Evolutionary conservation across 768 basidiomycete species (phyloP), one percentile per base, ranked within the genome.

Genomic region (Psilocybe subaeruginosa): DNA sequence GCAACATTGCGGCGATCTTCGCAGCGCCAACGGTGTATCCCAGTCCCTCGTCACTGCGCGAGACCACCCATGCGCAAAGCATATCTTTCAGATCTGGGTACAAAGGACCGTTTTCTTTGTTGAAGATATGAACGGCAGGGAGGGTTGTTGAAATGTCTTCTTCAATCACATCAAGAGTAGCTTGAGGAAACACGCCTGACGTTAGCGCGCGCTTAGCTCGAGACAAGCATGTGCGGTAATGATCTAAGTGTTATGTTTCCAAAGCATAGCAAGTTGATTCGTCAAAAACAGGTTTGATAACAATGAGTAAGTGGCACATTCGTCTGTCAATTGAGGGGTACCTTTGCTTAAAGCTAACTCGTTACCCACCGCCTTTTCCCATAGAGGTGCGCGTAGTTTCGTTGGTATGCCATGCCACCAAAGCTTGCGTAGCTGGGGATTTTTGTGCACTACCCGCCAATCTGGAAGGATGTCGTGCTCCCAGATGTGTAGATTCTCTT

Each of bases 391-490:
- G 33, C 95, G 84, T 57, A 93, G 73, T 69, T 92, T 91, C 0
- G 90, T 83, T 2, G 95, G 95, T 66, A 95, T 91, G 3, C 95
- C 95, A 31, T 80, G 80, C 93, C 93, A 94, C 95, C 94, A 97
- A 8, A 95, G 69, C 69, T 81, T 85, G 33, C 89, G 84, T 55
- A 95, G 75, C 8, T 74, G 73, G 0, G 88, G 79, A 62, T 91
- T 86, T 66, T 82, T 85, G 70, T 87, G 71, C 6, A 93, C 90
- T 23, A 84, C 81, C 52, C 82, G 85, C 92, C 93, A 96, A 71
- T 96, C 91, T 0, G 93, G 92, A 17, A 91, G 68, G 59, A 97
- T 89, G 12, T 86, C 82, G 58, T 81, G 84, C 71, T 95, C 90
- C 95, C 95, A 96, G 7, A 83, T 71, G 43, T 82, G 77, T 54